Evolutionary conservation across 2,329 filamentous ascomycete species (phyloP).

Genomic region (Xylariaceae sp.): DNA sequence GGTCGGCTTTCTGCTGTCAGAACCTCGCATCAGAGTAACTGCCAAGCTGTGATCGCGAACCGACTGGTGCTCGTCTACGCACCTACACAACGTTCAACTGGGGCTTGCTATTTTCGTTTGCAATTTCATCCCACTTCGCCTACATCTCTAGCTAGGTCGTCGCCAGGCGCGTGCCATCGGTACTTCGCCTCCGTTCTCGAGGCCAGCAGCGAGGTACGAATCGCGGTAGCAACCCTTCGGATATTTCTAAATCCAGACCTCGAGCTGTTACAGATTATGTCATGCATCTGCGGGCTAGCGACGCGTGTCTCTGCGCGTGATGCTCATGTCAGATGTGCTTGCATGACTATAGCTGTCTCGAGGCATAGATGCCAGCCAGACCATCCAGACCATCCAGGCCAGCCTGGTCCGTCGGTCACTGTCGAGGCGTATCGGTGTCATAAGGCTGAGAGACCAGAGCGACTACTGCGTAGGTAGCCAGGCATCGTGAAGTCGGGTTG

Average conservation of each 20-base stretch:
- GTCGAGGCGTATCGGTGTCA: conserved; percentile 1
- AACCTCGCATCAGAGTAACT: conserved; percentile 9
- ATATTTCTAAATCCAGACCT: conserved; percentile 13
- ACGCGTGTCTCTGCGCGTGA: conserved; percentile 18
- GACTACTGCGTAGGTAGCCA: not conserved
- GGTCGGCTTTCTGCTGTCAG: not conserved
- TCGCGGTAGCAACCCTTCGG: conserved; percentile 9
- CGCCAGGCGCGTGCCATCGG: conserved; percentile 11
- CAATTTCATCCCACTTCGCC: conserved; percentile 13
- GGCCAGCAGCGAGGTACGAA: conserved; percentile 1
- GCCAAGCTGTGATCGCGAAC: conserved; percentile 3
- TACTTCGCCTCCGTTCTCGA: not conserved
- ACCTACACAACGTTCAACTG: not conserved
- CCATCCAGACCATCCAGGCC: not conserved
- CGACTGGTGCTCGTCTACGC: not conserved
- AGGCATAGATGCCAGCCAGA: not conserved
- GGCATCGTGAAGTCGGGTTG: conserved; percentile 6
- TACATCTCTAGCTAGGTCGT: conserved; percentile 6
- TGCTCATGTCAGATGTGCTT: conserved; percentile 20
- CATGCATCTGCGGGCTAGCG: conserved; percentile 19
- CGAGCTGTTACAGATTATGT: conserved; percentile 16
- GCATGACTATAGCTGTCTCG: conserved; percentile 15
- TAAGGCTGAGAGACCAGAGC: conserved; percentile 15
- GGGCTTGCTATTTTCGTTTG: conserved; percentile 1
- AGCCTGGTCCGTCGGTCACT: not conserved